Evolutionary conservation across 2,329 filamentous ascomycete genomes (phyloP), one percentile per base, ranked within the genome.

Genomic region (Monilinia vaccinii-corymbosi): DNA sequence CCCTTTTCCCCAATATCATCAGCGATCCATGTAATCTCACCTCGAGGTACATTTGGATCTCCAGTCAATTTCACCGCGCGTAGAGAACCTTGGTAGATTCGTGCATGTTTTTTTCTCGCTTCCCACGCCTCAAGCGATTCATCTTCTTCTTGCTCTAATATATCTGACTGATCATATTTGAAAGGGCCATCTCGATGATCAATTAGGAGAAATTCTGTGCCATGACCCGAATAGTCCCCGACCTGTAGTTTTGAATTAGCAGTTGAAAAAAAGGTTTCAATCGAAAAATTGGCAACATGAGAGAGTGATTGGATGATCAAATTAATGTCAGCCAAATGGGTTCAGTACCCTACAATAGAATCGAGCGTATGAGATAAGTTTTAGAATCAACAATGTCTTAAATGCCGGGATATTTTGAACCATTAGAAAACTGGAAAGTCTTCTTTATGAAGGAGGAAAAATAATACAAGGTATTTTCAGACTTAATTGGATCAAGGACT

Each of bases 31-130:
- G 88, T 90, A 66, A 86, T 84, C 72, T 97, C 88, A 10, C 92
- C 93, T 10, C 92, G 81, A 0, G 93, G 93, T 16, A 97, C 85
- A 66, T 97, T 95, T 0, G 87, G 84, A 69, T 99, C 93, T 0
- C 93, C 93, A 0, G 93, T 97, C 38, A 99, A 76, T 72, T 97
- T 97, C 69, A 97, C 85, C 0, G 88, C 93, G 71, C 92, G 85
- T 4, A 97, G 73, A 1, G 84, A 79, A 5, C 91, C 90, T 14
- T 77, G 78, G 65, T 88, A 84, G 1, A 83, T 75, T 16, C 75
- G 74, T 31, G 77, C 76, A 16, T 78, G 74, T 1, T 72, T 69
- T 52, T 77, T 76, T 21, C 80, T 75, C 40, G 69, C 66, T 38
- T 77, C 68, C 71, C 77, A 82, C n/a, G 73, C 74, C 11, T 75